A percentile compares a stretch with the other conserved stretches of the same genome.
Evolutionary conservation across 1,284 basidiomycete species (phyloP).

Genomic region (Ustilago esculenta): DNA sequence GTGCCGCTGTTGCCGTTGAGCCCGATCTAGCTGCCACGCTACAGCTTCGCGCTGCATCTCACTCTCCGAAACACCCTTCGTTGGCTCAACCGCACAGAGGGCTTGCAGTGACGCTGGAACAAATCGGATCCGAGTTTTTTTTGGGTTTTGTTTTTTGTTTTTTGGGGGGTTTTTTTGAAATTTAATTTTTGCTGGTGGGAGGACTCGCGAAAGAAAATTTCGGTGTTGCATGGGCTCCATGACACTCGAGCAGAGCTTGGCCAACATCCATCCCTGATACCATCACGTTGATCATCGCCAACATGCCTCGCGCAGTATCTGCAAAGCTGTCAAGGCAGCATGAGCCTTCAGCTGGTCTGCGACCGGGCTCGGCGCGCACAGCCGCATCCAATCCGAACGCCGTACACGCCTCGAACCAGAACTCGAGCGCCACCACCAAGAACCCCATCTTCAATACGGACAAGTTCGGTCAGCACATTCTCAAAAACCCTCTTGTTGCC

Average conservation of each 20-base stretch:
- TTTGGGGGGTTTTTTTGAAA: conserved; percentile 3
- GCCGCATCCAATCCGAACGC: conserved; percentile 47
- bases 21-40: neutral
- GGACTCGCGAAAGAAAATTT: conserved; percentile 14
- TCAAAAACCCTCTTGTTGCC: conserved; percentile 90
- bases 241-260: neutral
- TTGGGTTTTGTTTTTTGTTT: neutral
- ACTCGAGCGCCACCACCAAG: conserved; percentile 60
- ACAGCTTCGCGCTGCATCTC: conserved; percentile 8
- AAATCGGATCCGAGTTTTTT: conserved; percentile 7
- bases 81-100: conserved; percentile 22
- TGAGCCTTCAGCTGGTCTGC: conserved; percentile 74
- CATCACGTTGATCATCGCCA: conserved; percentile 17
- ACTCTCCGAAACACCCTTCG: neutral
- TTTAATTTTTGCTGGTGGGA: neutral
- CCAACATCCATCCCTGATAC: neutral
- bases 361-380: conserved; percentile 70
- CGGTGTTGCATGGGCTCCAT: neutral
- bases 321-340: conserved; percentile 81
- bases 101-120: neutral
- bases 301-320: conserved; percentile 90
- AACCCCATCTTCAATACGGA: conserved; percentile 77
- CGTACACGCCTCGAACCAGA: conserved; percentile 58
- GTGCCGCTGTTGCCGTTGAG: neutral
- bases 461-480: conserved; percentile 94